Evolutionary conservation across 768 basidiomycete species (phyloP), one percentile per base, ranked within the genome.

Genomic region (Phlegmacium glaucopus): DNA sequence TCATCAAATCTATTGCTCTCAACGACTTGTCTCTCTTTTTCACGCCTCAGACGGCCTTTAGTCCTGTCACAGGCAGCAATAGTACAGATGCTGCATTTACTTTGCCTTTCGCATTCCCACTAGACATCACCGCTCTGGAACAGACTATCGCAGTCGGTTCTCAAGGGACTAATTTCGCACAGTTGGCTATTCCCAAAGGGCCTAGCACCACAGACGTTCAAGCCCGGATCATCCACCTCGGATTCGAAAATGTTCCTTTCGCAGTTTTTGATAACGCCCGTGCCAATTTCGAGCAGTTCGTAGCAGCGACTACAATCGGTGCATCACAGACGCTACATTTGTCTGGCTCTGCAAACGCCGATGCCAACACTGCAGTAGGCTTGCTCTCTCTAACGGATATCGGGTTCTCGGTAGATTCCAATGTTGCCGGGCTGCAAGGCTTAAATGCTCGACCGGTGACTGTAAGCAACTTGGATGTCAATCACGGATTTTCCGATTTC

Each of bases 51-150:
- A 75, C 78, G 0, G 76, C 82, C 12, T 88, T 79, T 53, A 63
- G 59, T 39, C 87, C 87, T 4, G 49, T 68, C 11, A 76, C 84
- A 15, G 77, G 80, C 46, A 85, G 80, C 53, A 71, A 75, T 45
- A 72, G 75, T 29, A 81, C 84, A 1, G 76, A 77, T 15, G 83
- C 82, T 0, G 72, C 78, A 0, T 89, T 89, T 64, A 75, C 74
- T 12, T 65, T 88, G 1, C 87, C 85, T 2, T 88, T 88, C 54
- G 72, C 63, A 12, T 87, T 89, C 68, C 83, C 86, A 0, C 49
- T 87, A 47, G 81, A 89, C 56, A 82, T 89, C 53, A 71, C 73
- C 2, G 69, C 81, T 1, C 60, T 88, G 36, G 74, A 79, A 43
- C 81, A 81, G 62, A 80, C 77, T 35, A 76, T 86, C 44, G 75